Evolutionary conservation across 2,329 filamentous ascomycete species (phyloP).

Genomic region (Coniochaeta sp.): DNA sequence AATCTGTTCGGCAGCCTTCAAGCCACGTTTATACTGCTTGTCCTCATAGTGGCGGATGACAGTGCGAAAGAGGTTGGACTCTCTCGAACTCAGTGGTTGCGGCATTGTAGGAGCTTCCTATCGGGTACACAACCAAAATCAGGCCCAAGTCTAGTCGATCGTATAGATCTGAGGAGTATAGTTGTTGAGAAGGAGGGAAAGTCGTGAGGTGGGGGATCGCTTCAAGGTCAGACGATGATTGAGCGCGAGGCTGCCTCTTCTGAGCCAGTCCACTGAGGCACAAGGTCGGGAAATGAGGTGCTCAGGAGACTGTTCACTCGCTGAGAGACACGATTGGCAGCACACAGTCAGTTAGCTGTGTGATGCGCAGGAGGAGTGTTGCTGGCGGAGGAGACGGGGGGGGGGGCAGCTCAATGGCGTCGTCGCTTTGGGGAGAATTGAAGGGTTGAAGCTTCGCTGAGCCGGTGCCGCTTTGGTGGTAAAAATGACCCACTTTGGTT

Average conservation of each 20-base stretch:
- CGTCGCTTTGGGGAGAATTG: background rate
- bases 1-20: constrained; percentile 95
- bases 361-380: background rate
- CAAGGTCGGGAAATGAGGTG: background rate
- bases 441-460: background rate
- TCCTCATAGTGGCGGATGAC: constrained; percentile 95
- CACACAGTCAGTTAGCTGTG: background rate
- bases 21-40: constrained; percentile 92
- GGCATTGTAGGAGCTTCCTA: constrained; percentile 46
- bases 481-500: background rate
- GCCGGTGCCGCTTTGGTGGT: background rate
- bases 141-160: background rate
- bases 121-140: background rate
- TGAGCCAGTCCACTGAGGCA: background rate
- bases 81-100: constrained; percentile 73
- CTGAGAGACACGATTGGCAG: background rate
- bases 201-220: background rate
- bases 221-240: background rate
- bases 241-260: background rate
- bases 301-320: background rate
- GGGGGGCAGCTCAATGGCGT: background rate
- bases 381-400: too few relatives aligned
- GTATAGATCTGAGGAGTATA: background rate
- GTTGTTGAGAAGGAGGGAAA: background rate
- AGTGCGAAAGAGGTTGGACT: constrained; percentile 87